Conservation (phyloP, 1,284 basidiomycete genomes). For the Ustilago loliicola region DNA sequence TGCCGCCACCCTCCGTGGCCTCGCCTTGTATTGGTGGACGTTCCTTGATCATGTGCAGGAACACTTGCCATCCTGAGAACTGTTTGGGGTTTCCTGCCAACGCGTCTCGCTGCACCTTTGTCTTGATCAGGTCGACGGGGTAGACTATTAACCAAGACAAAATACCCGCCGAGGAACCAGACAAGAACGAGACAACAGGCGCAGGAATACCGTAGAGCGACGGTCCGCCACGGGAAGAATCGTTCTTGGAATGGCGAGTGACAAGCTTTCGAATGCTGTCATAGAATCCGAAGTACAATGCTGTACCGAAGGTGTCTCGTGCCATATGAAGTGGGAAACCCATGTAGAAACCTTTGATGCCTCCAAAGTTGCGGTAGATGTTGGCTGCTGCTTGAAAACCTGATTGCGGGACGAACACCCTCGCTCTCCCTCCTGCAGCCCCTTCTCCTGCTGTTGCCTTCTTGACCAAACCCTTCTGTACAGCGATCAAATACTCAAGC, state of each 20-base stretch:
- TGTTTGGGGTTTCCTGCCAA: conserved; percentile 81
- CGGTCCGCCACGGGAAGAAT: conserved; percentile 18
- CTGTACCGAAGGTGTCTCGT: conserved; percentile 62
- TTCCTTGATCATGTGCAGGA: conserved; percentile 82
- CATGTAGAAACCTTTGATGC: conserved; percentile 68
- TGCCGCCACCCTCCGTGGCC: neutral
- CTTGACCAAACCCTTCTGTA: conserved; percentile 75
- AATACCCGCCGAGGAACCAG: conserved; percentile 66
- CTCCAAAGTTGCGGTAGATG: conserved; percentile 65
- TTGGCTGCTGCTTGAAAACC: conserved; percentile 65
- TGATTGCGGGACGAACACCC: conserved; percentile 58
- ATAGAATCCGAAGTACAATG: conserved; percentile 69
- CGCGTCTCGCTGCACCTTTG: conserved; percentile 88
- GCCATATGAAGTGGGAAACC: conserved; percentile 65
- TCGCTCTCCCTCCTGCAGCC: neutral
- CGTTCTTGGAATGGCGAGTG: conserved; percentile 41
- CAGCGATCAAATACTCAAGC: conserved; percentile 91
- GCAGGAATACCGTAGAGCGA: conserved; percentile 57
- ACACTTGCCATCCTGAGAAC: conserved; percentile 78
- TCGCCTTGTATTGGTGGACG: conserved; percentile 76
- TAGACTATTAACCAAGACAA: conserved; percentile 68
- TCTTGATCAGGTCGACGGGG: conserved; percentile 81
- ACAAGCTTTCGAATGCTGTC: conserved; percentile 64
- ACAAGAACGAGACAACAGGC: conserved; percentile 66
- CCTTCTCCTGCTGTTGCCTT: conserved; percentile 1